These are phyloP conservation scores for Microbotryum violaceum DNA, from an alignment of 1,284 basidiomycete genomes.

Conservation along the genomic window DNA sequence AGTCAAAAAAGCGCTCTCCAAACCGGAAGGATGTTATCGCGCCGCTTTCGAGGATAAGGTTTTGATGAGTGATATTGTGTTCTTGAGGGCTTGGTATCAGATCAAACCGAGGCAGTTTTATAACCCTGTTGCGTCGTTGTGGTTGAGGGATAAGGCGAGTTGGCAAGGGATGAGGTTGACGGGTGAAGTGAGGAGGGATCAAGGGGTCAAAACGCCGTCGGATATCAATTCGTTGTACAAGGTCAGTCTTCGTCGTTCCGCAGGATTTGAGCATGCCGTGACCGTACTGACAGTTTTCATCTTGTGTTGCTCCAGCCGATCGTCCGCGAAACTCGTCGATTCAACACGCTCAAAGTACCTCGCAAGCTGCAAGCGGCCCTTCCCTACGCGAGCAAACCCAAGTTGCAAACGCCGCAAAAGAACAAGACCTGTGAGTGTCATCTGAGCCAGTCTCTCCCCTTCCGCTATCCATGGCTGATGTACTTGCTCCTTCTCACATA, in stretches of 20 bases:
- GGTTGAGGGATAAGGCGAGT: conserved; percentile 63
- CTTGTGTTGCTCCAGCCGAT: conserved; percentile 46
- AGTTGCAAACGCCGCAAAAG: conserved; percentile 65
- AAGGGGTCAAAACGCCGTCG: conserved; percentile 73
- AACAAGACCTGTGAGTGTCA: conserved; percentile 51
- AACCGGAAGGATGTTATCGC: conserved; percentile 89
- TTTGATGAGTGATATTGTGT: conserved; percentile 90
- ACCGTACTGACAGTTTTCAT: background rate
- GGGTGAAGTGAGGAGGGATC: conserved; percentile 78
- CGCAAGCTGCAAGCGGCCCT: conserved; percentile 80
- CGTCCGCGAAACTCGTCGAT: conserved; percentile 70
- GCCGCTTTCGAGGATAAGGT: conserved; percentile 99
- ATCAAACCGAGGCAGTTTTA: conserved; percentile 92
- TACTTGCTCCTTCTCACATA: background rate
- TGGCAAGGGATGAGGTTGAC: conserved; percentile 96
- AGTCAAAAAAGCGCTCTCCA: conserved; percentile 87
- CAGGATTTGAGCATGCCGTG: background rate
- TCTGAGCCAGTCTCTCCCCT: conserved; percentile 12
- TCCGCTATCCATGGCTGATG: background rate
- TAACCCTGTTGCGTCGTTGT: conserved; percentile 88
- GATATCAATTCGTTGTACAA: conserved; percentile 84
- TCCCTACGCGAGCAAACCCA: conserved; percentile 89
- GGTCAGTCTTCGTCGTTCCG: conserved; percentile 37
- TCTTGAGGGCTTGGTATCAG: conserved; percentile 94
- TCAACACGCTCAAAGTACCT: conserved; percentile 84